These are phyloP conservation scores for Huiozyma naganishii DNA, from an alignment of 805 yeast genomes.

Conservation along the genomic window DNA sequence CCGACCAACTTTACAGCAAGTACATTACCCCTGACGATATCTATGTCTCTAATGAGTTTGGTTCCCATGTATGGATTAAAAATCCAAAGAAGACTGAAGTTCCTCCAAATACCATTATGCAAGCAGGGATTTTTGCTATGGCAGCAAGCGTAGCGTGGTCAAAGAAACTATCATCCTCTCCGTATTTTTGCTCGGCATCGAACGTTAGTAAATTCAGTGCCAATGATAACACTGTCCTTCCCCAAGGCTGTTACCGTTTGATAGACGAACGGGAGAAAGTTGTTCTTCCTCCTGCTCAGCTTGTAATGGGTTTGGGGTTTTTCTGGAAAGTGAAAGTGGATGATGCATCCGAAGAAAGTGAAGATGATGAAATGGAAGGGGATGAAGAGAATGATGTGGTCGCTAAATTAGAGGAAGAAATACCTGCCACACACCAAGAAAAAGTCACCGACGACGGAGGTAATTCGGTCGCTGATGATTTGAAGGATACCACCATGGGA, in stretches of 20 bases:
- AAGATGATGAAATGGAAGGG: constrained; percentile 5
- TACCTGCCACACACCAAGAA: neutral
- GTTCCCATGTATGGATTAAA: constrained; percentile 65
- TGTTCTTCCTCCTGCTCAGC: constrained; percentile 65
- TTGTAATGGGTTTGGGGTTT: constrained; percentile 84
- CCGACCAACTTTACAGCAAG: constrained; percentile 68
- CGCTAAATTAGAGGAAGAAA: constrained; percentile 3
- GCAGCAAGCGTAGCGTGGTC: constrained; percentile 87
- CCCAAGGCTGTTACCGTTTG: constrained; percentile 50
- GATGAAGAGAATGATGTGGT: constrained; percentile 2
- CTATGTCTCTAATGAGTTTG: constrained; percentile 66
- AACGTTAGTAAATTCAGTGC: constrained; percentile 62
- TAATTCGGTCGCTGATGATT: constrained; percentile 2
- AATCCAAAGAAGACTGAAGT: constrained; percentile 67
- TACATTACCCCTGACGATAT: constrained; percentile 66
- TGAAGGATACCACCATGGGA: constrained; percentile 2
- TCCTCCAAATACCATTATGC: constrained; percentile 80
- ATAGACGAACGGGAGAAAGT: constrained; percentile 43
- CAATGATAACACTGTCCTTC: constrained; percentile 38
- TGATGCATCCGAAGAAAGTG: constrained; percentile 3
- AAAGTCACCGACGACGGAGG: constrained; percentile 4
- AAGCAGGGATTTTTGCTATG: constrained; percentile 81
- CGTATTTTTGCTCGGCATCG: constrained; percentile 72
- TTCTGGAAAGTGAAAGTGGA: constrained; percentile 55
- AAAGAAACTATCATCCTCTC: constrained; percentile 64